Base-by-base conservation (phyloP, 2,329 filamentous ascomycete species). In the Neodidymelliopsis sp. region DNA sequence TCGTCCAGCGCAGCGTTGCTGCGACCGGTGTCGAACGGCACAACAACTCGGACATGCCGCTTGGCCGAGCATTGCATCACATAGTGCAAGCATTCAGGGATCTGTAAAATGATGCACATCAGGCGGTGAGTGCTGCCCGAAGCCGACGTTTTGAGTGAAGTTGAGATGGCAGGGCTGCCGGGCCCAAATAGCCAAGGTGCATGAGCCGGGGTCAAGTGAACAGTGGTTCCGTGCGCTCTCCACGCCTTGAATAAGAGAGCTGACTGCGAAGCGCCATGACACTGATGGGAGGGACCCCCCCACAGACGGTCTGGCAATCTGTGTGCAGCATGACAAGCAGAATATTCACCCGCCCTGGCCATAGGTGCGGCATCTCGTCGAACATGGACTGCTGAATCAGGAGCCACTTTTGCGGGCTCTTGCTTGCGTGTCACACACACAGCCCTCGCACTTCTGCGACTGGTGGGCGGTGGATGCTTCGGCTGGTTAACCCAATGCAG, bases 81-180 rank as follows among this genome's bases (percentile, higher is more conserved):
- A 40, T 47, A 46, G 35, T 39, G 22, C 40, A 45, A 30, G 16
- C 37, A 50, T 49, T 36, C 60, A 56, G 49, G 62, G 56, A 52
- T 60, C 42, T 24, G 48, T 47, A 23, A n/a, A n/a, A 48, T 66
- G 65, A 67, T 69, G 66, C 56, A 57, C 63, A 66, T 67, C 53
- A 59, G 59, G 69, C 70, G 69, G 70, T 72, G 69, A 67, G 62
- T 53, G 54, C 48, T 57, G 66, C 60, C 64, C 59, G 60, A 60
- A 63, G 53, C 55, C 44, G 53, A 60, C 44, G 59, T 62, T n/a
- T 60, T 63, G 62, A 60, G 59, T 58, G 54, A 61, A 60, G 64
- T 65, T 63, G 64, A 56, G 53, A 62, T 54, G 56, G 48, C 53
- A 56, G 50, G 55, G 54, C 60, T 57, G 57, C 61, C 53, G 64